Evolutionary conservation across 140 eudicot species (phyloP).

Genomic region (Stevia rebaudiana): DNA sequence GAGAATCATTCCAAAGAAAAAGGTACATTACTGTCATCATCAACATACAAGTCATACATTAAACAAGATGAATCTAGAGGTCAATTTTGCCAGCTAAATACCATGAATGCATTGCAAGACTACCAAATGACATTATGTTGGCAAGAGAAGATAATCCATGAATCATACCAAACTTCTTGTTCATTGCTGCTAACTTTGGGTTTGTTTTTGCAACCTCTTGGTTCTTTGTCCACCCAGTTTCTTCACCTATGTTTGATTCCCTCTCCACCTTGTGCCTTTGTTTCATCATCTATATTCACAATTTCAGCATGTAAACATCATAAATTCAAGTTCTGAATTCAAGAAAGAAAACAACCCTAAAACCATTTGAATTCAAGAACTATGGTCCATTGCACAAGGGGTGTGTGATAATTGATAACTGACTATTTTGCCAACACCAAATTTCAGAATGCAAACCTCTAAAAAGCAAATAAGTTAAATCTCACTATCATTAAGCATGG

Average conservation of each 20-base stretch:
- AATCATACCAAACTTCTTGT: slow-evolving; percentile 99
- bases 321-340: neutral
- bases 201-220: slow-evolving; percentile 77
- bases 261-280: slow-evolving; percentile 97
- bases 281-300: slow-evolving; percentile 75
- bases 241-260: slow-evolving; percentile 89
- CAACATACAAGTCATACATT: slow-evolving; percentile 20
- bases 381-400: neutral
- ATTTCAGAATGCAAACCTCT: neutral
- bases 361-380: too few species aligned
- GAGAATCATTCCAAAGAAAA: slow-evolving; percentile 1
- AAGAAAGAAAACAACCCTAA: too few species aligned
- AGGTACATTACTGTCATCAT: slow-evolving; percentile 19
- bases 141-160: slow-evolving; percentile 95
- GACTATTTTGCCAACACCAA: neutral
- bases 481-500: neutral
- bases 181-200: slow-evolving; percentile 90
- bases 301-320: neutral
- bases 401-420: neutral
- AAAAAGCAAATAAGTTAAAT: neutral
- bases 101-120: slow-evolving; percentile 98
- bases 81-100: slow-evolving; percentile 80
- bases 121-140: slow-evolving; percentile 79
- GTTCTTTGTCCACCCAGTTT: slow-evolving; percentile 93
- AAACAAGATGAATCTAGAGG: slow-evolving; percentile 35